A percentile compares a stretch with the other conserved stretches of the same genome.
Conservation (phyloP, 1,284 basidiomycete species). For the Heterobasidion parviporum region DNA sequence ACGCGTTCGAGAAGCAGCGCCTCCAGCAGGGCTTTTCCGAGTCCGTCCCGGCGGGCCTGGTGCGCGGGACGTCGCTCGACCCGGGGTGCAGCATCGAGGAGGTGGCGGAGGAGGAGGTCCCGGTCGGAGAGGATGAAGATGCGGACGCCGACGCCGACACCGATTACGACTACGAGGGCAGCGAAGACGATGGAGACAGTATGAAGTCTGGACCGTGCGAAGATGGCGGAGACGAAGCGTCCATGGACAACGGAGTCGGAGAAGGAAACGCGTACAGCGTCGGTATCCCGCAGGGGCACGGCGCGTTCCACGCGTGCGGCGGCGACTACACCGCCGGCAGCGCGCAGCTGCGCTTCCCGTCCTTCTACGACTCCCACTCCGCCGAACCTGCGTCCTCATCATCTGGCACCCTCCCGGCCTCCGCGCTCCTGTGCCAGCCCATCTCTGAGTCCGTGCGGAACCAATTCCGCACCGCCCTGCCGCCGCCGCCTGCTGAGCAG, state of each 20-base stretch:
- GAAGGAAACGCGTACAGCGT: not conserved
- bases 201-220: slow-evolving; percentile 24
- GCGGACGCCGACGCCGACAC: slow-evolving; percentile 43
- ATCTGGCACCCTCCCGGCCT: slow-evolving; percentile 10
- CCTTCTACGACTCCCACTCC: not conserved
- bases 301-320: not conserved
- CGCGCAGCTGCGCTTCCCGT: not conserved
- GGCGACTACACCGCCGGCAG: not conserved
- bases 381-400: not conserved
- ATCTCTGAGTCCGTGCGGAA: slow-evolving; percentile 14
- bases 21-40: not conserved
- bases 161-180: slow-evolving; percentile 39
- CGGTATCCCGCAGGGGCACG: not conserved
- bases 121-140: slow-evolving; percentile 50
- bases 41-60: not conserved
- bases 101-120: slow-evolving; percentile 13
- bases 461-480: slow-evolving; percentile 2
- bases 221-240: slow-evolving; percentile 37
- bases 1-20: not conserved
- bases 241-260: not conserved
- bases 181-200: slow-evolving; percentile 38
- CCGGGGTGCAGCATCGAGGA: not conserved
- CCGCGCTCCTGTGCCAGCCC: slow-evolving; percentile 17
- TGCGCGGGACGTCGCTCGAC: not conserved
- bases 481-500: not conserved